Base-by-base conservation (phyloP, 495 filamentous ascomycete species). In the Bathelium albidoporum region DNA sequence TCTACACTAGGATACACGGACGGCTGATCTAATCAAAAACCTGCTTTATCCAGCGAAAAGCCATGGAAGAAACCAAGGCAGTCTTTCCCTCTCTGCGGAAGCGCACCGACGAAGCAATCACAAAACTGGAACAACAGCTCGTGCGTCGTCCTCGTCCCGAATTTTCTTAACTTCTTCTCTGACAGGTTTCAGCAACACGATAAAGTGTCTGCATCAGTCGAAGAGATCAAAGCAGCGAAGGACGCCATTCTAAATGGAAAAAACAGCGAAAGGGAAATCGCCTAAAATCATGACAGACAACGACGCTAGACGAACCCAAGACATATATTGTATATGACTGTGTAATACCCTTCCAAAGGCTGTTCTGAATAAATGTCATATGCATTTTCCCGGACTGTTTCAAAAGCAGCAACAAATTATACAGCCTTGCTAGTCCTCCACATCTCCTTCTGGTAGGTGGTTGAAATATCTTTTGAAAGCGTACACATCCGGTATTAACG, bases 21-120 rank as follows among this genome's bases (percentile, higher is more conserved):
- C 24, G 58, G 14, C 26, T 49, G 16, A 58, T 59, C 61, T 28
- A 0, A 14, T 18, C 20, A 29, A 44, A 20, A 34, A 59, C 61
- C n/a, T n/a, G 43, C 59, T 29, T 11, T 14, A 29, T 36, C 66
- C 58, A 97, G 92, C 81, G 82, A 70, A 81, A 79, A 75, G 89
- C 87, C 20, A 75, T 90, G 18, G 82, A 91, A 65, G 89, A 96
- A 75, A 97, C 93, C 32, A 85, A 87, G 71, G 86, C 84, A 31
- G 84, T 96, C 14, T 85, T 95, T 63, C 87, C 81, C 14, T 80
- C 82, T 0, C 70, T 96, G 67, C 79, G 80, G 66, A 70, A 81
- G 70, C 85, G 87, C 72, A 86, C 95, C 66, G 68, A 67, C 12
- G 79, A 86, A 36, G 85, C 90, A 0, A 78, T 93, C 39, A 77